phyloP scores from a whole-genome alignment of 352 stramenopile species.

The Pythium inflatum region DNA sequence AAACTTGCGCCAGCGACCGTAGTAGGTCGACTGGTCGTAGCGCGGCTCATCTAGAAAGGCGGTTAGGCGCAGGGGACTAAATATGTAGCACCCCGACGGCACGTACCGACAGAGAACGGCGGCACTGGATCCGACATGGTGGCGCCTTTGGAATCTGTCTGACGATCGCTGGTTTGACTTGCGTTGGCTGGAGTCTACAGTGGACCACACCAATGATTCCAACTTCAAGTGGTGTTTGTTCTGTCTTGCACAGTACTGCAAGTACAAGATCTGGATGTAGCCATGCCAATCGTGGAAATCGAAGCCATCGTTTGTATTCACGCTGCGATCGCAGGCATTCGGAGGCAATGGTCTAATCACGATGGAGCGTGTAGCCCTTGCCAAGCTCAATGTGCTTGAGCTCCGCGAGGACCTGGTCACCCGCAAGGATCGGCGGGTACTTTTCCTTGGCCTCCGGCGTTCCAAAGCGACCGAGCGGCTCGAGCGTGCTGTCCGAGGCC shows the following conservation, averaged over 20 bases:
- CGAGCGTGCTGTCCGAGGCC: conserved; percentile 84
- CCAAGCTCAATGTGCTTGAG: conserved; percentile 86
- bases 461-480: conserved; percentile 83
- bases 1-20: conserved; percentile 83
- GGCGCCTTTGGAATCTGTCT: background rate
- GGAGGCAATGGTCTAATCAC: conserved; percentile 62
- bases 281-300: no score
- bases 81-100: background rate
- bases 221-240: conserved; percentile 22
- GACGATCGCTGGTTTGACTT: no score
- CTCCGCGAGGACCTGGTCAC: conserved; percentile 88
- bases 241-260: conserved; percentile 15
- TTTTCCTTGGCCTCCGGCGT: conserved; percentile 60
- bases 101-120: conserved; percentile 47
- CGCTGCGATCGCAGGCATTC: no score
- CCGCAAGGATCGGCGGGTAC: conserved; percentile 86
- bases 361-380: conserved; percentile 73
- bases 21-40: conserved; percentile 88
- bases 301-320: no score
- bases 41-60: conserved; percentile 55
- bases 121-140: conserved; percentile 29
- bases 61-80: background rate
- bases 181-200: no score
- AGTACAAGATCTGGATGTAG: no score
- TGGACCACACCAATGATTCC: conserved; percentile 22